Evolutionary conservation across 345 rosid species (phyloP), one percentile per base, ranked within the genome.

Genomic region (Mallotus nudiflorus): DNA sequence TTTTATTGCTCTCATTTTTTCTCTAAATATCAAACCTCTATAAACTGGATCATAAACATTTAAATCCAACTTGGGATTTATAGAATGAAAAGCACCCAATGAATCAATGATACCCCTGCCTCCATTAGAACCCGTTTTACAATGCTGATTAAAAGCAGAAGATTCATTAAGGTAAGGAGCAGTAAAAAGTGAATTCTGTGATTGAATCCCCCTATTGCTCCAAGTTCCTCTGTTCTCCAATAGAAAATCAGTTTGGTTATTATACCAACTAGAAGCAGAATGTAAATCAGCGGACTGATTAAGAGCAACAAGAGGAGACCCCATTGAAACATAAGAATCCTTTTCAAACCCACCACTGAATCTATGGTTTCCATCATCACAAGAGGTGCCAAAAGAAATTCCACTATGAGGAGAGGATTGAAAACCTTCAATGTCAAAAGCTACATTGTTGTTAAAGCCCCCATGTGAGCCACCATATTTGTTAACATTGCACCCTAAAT

Each of bases 341-440:
- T 57, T 76, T 58, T 66, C 65, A 35, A 59, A 33, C 51, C 81
- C 77, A 57, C 74, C 82, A 73, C 59, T 75, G 7, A 77, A 81
- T 46, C 79, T 54, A 66, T 64, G 68, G 62, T 73, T 70, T 24
- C 65, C 25, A 35, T 66, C 67, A 69, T 54, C 54, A 52, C 73
- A 73, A 60, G 51, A n/a, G n/a, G n/a, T n/a, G n/a, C n/a, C n/a
- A n/a, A n/a, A n/a, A n/a, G n/a, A n/a, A n/a, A n/a, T n/a, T n/a
- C n/a, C 72, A n/a, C 67, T 56, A 44, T 48, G 55, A 57, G 62
- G 39, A 60, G 75, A 69, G 49, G 82, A 77, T 24, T 65, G 67
- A 56, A 72, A 67, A 65, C 75, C 75, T 62, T 73, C 66, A 68
- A 18, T 42, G 74, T 51, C 79, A 73, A 71, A 76, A 53, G 9